phyloP scores from a whole-genome alignment of 23 red algal genomes.

The Pyropia haitanensis region DNA sequence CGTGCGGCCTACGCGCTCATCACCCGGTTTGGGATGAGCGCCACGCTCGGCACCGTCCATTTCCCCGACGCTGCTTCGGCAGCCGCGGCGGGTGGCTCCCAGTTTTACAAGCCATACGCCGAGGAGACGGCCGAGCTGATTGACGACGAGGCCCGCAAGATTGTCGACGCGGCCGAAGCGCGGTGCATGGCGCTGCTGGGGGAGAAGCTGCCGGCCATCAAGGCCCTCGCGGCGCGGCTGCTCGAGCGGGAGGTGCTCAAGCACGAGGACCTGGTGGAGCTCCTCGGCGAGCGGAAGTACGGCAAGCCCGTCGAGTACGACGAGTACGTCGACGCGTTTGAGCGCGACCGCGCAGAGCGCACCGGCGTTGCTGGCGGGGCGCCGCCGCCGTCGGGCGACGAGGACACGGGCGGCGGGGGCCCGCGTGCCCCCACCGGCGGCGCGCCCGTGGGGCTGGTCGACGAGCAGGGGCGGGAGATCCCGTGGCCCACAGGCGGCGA shows the following conservation, averaged over 20 bases:
- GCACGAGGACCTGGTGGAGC: constrained; percentile 79
- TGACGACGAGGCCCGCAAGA: constrained; percentile 77
- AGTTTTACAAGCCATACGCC: constrained; percentile 91
- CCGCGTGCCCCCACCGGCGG: no score
- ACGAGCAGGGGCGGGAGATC: no score
- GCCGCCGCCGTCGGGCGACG: no score
- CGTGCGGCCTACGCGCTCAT: constrained; percentile 82
- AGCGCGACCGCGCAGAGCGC: constrained; percentile 60
- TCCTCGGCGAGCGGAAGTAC: constrained; percentile 64
- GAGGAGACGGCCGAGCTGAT: constrained; percentile 93
- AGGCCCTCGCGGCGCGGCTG: constrained; percentile 52
- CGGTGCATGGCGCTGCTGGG: constrained; percentile 66
- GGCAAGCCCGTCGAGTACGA: constrained; percentile 90
- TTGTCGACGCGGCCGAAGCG: constrained; percentile 82
- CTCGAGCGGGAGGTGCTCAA: constrained; percentile 88
- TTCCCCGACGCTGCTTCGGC: constrained; percentile 50
- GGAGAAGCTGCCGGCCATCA: constrained; percentile 59
- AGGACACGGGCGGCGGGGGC: no score
- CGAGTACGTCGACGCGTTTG: constrained; percentile 63
- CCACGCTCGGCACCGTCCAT: constrained; percentile 78
- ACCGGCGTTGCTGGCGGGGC: constrained; percentile 2
- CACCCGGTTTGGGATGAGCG: constrained; percentile 89
- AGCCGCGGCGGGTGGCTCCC: constrained; percentile 16
- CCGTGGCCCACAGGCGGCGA: no score
- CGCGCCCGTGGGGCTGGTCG: no score